Evolutionary conservation across 2,329 filamentous ascomycete genomes (phyloP).

Genomic region (Macrophomina phaseolina): DNA sequence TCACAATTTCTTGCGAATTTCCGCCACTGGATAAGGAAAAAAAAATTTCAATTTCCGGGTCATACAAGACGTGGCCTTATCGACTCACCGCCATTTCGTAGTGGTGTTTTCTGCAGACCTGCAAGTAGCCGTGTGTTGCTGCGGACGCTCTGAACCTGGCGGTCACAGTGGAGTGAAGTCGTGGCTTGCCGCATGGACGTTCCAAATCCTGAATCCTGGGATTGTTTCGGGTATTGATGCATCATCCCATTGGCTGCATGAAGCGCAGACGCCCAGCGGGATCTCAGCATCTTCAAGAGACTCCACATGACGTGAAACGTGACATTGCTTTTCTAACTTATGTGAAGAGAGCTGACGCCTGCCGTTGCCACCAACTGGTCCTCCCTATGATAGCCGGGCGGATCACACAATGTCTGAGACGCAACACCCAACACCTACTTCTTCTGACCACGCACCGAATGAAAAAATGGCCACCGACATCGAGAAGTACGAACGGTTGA

Average conservation of each 20-base stretch:
- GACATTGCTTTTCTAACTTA: neutral
- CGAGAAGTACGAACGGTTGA: conserved; percentile 19
- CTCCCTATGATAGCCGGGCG: neutral
- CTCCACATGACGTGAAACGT: conserved; percentile 9
- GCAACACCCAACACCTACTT: neutral
- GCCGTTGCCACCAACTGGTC: too few species aligned
- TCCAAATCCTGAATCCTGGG: conserved; percentile 2
- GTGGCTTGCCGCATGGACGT: conserved; percentile 11
- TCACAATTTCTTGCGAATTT: neutral
- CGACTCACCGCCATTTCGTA: conserved; percentile 16
- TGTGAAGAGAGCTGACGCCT: neutral
- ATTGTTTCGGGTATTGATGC: neutral
- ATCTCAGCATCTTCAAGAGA: neutral
- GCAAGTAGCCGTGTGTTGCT: conserved; percentile 7
- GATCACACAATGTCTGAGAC: neutral
- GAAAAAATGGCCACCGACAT: neutral
- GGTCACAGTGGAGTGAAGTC: conserved; percentile 7
- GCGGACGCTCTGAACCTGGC: neutral
- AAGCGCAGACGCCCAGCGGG: neutral
- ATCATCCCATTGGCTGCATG: neutral
- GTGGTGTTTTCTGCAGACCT: neutral
- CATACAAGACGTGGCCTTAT: conserved; percentile 1
- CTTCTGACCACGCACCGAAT: neutral
- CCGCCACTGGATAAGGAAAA: neutral
- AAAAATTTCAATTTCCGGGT: neutral